Percentiles rank a stretch among this genome's conserved stretches.
phyloP scores from a whole-genome alignment of 148 eudicot species.

The Rhododendron ferrugineum region DNA sequence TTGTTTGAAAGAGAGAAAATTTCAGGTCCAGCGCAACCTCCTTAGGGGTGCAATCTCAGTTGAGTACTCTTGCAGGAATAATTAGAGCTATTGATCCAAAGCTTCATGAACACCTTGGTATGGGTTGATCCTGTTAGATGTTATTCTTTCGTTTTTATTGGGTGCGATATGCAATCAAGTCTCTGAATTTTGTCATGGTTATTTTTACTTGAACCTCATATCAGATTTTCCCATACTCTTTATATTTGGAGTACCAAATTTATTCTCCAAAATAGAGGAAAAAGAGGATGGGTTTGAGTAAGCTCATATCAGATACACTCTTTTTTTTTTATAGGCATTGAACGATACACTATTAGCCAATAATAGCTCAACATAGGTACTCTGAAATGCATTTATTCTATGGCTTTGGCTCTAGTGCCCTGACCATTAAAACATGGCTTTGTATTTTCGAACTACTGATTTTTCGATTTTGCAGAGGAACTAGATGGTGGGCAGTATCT shows the following conservation, averaged over 20 bases:
- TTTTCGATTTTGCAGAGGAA: constrained; percentile 54
- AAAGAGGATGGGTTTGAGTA: not conserved
- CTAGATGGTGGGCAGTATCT: constrained; percentile 90
- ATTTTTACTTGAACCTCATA: not conserved
- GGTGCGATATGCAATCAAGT: not conserved
- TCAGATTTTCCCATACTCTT: not conserved
- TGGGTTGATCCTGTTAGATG: constrained; percentile 12
- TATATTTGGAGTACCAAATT: not conserved
- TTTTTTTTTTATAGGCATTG: no score
- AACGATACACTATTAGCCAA: not conserved
- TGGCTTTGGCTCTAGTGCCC: not conserved
- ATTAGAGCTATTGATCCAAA: constrained; percentile 86
- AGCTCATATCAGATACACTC: no score
- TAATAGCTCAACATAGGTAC: not conserved
- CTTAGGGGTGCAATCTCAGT: constrained; percentile 84
- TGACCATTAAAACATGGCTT: not conserved
- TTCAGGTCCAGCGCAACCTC: constrained; percentile 68
- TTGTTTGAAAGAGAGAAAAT: constrained; percentile 64
- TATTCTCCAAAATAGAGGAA: not conserved
- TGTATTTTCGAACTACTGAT: not conserved
- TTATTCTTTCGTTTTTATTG: not conserved
- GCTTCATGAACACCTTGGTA: constrained; percentile 93
- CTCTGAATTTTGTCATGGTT: not conserved
- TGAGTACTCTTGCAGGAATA: constrained; percentile 66
- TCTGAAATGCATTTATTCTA: not conserved